Base-by-base conservation (phyloP, 352 stramenopile species). In the Blastocystis sp. region DNA sequence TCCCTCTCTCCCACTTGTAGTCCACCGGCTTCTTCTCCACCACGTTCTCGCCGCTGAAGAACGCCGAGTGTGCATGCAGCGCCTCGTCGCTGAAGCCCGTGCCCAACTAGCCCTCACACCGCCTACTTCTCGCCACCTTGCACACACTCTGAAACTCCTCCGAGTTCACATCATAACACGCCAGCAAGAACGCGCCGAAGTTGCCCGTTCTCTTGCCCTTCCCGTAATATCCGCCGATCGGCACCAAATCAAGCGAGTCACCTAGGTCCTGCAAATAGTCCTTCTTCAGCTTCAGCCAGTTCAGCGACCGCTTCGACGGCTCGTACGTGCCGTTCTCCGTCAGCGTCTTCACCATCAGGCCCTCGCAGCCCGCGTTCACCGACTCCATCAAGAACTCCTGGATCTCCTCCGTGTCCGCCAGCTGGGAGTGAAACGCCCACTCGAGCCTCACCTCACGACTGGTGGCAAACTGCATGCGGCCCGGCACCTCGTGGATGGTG, bases 211-310 rank as follows among this genome's bases (percentile, higher is more conserved):
- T 92, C 89, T 98, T 99, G 62, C 96, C 93, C 81, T 91, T 92
- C 2, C 97, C 97, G 79, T 97, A 92, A 91, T 98, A 99, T 10
- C 95, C 97, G n/a, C 96, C 97, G 64, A 99, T 95, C 1, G 96
- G 96, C 41, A 99, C 97, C 28, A 99, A 91, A 90, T 99, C 97
- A 1, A 98, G 93, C 10, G 95, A 98, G 90, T 99, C 97, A 7
- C 69, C 88, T 9, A 91, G 52, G 43, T 95, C 96, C 61, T 98
- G 95, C 0, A 99, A 90, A 86, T 99, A 99, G 91, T 99, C 97
- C 90, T 99, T 99, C 91, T 99, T 99, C 5, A 99, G 92, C 90
- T 99, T 99, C 62, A 99, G 92, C 97, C 97, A 99, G 90, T 99
- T 99, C 79, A 99, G 92, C 9, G 95, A 98, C 56, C 96, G 93